These are phyloP conservation scores for Coemansia sp. DNA, from an alignment of 192 early-diverging fungal genomes.

Conservation along the genomic window DNA sequence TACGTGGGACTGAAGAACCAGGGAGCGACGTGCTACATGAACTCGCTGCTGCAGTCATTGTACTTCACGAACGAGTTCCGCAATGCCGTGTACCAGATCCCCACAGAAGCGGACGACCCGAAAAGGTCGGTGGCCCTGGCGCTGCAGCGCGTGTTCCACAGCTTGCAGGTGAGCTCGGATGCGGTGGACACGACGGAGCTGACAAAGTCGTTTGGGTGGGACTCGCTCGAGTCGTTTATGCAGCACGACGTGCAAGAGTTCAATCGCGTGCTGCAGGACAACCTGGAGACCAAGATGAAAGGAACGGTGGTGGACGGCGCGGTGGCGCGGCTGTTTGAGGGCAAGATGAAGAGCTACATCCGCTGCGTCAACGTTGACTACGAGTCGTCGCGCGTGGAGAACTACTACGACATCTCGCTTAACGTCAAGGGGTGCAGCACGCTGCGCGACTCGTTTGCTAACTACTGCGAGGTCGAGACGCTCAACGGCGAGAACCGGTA, in stretches of 20 bases:
- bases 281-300: conserved; percentile 98
- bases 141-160: conserved; percentile 94
- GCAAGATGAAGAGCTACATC: conserved; percentile 97
- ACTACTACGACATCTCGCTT: conserved; percentile 97
- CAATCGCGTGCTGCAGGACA: conserved; percentile 96
- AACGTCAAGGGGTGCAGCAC: conserved; percentile 95
- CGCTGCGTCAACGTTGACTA: conserved; percentile 95
- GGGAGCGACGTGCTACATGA: conserved; percentile 99
- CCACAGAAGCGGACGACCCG: conserved; percentile 88
- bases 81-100: conserved; percentile 91
- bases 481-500: conserved; percentile 98
- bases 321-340: conserved; percentile 90
- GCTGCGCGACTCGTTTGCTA: conserved; percentile 86
- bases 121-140: conserved; percentile 86
- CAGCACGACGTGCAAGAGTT: conserved; percentile 99
- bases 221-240: conserved; percentile 90
- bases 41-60: conserved; percentile 94
- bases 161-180: conserved; percentile 70
- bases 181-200: conserved; percentile 93
- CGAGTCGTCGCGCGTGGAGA: conserved; percentile 92
- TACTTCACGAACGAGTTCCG: conserved; percentile 96
- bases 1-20: conserved; percentile 96
- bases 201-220: conserved; percentile 99
- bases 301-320: conserved; percentile 92
- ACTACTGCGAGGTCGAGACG: conserved; percentile 89